Evolutionary conservation across 192 early-diverging fungal species (phyloP).

Genomic region (Rhizophagus clarus): DNA sequence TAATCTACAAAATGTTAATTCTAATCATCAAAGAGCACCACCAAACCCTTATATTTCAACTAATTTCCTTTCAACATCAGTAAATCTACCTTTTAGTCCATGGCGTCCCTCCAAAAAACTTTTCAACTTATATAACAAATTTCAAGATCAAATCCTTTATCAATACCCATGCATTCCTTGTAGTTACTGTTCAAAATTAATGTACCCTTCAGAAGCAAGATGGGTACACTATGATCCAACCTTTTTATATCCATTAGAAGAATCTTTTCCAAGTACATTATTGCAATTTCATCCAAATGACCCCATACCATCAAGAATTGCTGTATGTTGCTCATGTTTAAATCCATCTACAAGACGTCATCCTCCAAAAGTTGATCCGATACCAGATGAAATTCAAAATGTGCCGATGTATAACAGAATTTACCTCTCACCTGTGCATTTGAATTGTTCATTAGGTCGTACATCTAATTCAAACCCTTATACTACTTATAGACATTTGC

Average conservation of each 20-base stretch:
- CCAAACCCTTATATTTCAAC: no score
- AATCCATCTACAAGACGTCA: background rate
- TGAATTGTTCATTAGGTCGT: slow-evolving; percentile 6
- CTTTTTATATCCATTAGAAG: background rate
- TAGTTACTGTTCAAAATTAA: slow-evolving; percentile 20
- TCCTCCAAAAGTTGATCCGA: background rate
- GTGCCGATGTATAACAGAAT: background rate
- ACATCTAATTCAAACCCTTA: slow-evolving; percentile 4
- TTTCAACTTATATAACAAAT: background rate
- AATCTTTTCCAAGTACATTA: background rate
- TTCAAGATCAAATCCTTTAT: slow-evolving; percentile 10
- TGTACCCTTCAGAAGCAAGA: background rate
- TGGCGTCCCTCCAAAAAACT: no score
- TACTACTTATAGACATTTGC: background rate
- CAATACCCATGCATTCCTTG: slow-evolving; percentile 10
- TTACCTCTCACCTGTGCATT: slow-evolving; percentile 7
- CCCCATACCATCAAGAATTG: background rate
- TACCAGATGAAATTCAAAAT: background rate
- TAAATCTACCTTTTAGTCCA: no score
- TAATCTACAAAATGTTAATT: no score
- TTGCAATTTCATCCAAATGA: background rate
- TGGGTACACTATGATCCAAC: background rate
- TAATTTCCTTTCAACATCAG: no score
- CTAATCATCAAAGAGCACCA: no score
- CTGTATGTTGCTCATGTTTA: slow-evolving; percentile 3